Conservation (phyloP, 2,329 filamentous ascomycete species). For the Aspergillus eucalypticola region DNA sequence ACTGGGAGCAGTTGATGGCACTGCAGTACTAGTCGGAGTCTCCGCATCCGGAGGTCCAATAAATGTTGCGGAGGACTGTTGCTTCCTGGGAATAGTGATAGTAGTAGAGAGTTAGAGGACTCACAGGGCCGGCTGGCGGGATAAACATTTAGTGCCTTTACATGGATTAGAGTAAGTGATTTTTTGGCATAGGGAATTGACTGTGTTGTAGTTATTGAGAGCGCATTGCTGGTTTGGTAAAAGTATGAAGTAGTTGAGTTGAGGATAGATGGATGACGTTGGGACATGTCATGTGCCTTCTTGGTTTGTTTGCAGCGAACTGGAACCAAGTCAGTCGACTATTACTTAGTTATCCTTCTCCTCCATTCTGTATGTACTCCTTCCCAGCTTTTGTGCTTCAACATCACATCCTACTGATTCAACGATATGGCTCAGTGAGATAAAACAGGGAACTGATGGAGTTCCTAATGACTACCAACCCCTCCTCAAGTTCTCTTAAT, state of each 20-base stretch:
- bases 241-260: neutral
- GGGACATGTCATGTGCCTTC: neutral
- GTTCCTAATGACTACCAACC: neutral
- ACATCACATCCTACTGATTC: neutral
- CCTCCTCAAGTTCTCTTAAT: constrained; percentile 1
- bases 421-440: too few species aligned
- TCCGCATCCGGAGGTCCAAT: constrained; percentile 6
- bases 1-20: neutral
- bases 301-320: neutral
- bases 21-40: neutral
- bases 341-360: neutral
- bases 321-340: too few species aligned
- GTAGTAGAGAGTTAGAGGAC: neutral
- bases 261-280: neutral
- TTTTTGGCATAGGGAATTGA: neutral
- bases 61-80: neutral
- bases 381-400: neutral
- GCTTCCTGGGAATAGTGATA: neutral
- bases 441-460: neutral
- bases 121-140: neutral
- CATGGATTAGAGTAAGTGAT: neutral
- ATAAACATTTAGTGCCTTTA: neutral
- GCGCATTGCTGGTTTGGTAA: neutral
- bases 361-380: neutral
- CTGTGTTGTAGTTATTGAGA: neutral